Evolutionary conservation across 2,329 filamentous ascomycete genomes (phyloP), one percentile per base, ranked within the genome.

Genomic region (Rhinocladiella similis): DNA sequence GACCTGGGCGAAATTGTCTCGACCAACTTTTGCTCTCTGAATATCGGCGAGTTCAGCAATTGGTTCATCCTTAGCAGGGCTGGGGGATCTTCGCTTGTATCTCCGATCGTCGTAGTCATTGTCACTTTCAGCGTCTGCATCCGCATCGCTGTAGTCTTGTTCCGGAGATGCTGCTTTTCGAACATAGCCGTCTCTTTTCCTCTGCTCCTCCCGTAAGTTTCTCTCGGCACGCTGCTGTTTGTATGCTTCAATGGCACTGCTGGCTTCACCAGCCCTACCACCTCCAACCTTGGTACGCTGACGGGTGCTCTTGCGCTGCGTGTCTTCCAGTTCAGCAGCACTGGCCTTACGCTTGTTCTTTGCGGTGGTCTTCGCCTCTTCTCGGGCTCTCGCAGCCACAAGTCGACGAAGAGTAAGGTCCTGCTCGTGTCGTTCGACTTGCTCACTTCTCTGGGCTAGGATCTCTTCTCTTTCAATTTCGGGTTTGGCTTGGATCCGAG

Each of bases 381-480:
- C 71, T 76, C 84, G 69, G 79, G 88, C 74, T 80, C 88, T 70
- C 78, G 83, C 72, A 75, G 87, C 74, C 71, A 95, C 82, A 58
- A 95, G 85, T 66, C 89, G 87, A 58, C 89, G 89, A 48, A 97
- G 82, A 61, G 92, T 85, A 47, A 86, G 82, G 67, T 94, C 91
- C 74, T 96, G 93, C 57, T 88, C 84, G 65, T 89, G 87, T 50
- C 86, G 86, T 68, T 94, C 89, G 56, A 92, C 87, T 70, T 94
- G 86, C 66, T 90, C 85, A 35, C 88, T 87, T 63, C 94, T 90
- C 65, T 96, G 90, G 18, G 91, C 93, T 5, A 99, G 83, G 43
- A 96, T 87, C 69, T 91, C 85, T 73, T 99, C 94, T 61, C 93
- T 88, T 69, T 96, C 87, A 50, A 97, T 87, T 75, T 97, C 92